Conservation (phyloP, 345 rosid species). For the Citrus inodora region DNA sequence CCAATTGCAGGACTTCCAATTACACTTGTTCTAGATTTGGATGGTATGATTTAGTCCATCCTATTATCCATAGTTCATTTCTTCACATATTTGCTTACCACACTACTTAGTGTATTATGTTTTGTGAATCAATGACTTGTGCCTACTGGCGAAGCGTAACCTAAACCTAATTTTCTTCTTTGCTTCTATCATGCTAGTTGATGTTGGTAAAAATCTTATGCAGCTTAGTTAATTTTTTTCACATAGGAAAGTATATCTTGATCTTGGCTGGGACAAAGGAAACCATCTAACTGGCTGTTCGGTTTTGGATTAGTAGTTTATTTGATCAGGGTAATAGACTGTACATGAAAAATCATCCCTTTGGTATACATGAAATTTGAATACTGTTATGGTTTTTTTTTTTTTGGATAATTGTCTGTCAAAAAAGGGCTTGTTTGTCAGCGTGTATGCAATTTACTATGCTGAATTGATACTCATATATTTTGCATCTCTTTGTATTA, state of each 20-base stretch:
- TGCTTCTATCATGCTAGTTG: background rate
- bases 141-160: background rate
- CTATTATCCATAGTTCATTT: background rate
- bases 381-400: background rate
- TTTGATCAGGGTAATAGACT: background rate
- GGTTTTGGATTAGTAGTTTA: background rate
- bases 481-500: background rate
- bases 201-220: background rate
- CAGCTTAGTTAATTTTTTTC: too few relatives aligned
- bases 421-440: too few relatives aligned
- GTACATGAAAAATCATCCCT: background rate
- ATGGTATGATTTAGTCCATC: constrained; percentile 9
- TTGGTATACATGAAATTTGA: background rate
- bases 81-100: background rate
- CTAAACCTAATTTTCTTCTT: background rate
- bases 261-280: background rate
- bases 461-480: background rate
- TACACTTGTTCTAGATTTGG: constrained; percentile 21
- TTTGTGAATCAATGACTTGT: background rate
- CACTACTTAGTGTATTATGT: background rate
- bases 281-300: background rate
- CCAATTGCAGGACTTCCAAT: constrained; percentile 1
- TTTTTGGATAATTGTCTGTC: background rate
- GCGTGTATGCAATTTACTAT: background rate
- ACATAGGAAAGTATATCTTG: background rate